Conservation (phyloP, 2,329 filamentous ascomycete genomes). For the Clathrospora elynae region DNA sequence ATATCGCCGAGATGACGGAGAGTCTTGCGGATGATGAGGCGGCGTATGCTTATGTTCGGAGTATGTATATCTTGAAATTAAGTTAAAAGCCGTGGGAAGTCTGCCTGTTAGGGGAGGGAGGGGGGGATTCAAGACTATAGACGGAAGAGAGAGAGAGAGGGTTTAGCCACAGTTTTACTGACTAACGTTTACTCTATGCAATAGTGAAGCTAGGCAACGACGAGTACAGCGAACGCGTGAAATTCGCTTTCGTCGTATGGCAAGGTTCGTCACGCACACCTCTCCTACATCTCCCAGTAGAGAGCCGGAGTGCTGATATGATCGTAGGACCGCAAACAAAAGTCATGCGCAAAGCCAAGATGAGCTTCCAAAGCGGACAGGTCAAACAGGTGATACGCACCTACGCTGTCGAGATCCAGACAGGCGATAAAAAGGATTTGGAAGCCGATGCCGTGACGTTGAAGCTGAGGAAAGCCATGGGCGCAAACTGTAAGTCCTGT, state of each 20-base stretch:
- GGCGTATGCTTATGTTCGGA: slow-evolving; percentile 64
- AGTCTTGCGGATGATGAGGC: slow-evolving; percentile 64
- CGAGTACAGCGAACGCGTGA: slow-evolving; percentile 69
- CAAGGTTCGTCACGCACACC: slow-evolving; percentile 58
- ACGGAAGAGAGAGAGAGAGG: no score
- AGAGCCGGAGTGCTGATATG: not conserved
- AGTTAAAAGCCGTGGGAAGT: no score
- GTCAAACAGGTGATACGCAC: slow-evolving; percentile 69
- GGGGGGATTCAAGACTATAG: no score
- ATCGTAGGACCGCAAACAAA: slow-evolving; percentile 55
- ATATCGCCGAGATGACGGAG: slow-evolving; percentile 62
- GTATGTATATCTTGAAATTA: no score
- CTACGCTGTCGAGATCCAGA: slow-evolving; percentile 69
- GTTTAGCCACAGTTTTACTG: no score
- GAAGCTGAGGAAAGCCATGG: slow-evolving; percentile 67
- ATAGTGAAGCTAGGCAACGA: slow-evolving; percentile 74
- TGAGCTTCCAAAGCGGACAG: slow-evolving; percentile 68
- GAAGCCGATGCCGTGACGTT: slow-evolving; percentile 66
- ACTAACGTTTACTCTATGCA: no score
- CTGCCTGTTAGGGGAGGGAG: no score
- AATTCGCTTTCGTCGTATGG: slow-evolving; percentile 72
- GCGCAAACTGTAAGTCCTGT: slow-evolving; percentile 68
- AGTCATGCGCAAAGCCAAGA: slow-evolving; percentile 72
- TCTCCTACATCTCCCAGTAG: not conserved
- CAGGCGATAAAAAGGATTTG: slow-evolving; percentile 64